Conservation (phyloP, 2,329 filamentous ascomycete species). For the Aspergillus arachidicola region DNA sequence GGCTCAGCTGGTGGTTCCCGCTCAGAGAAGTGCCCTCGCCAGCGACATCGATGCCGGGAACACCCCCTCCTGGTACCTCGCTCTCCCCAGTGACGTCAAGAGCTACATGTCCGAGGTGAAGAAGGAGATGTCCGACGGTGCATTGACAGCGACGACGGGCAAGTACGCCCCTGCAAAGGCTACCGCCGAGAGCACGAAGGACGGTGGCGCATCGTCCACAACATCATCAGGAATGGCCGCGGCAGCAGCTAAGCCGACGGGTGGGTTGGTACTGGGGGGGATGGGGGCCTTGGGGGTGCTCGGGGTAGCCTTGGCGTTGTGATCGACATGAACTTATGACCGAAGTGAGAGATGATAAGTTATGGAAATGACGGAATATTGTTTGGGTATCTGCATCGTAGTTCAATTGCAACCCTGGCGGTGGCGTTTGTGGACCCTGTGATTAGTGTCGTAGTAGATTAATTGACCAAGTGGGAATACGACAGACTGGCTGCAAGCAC, state of each 20-base stretch:
- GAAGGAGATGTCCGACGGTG: conserved; percentile 30
- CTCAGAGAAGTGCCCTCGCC: conserved; percentile 32
- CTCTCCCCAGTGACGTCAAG: conserved; percentile 34
- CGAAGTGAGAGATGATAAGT: not conserved
- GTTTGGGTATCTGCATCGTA: not conserved
- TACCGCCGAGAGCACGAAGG: conserved; percentile 11
- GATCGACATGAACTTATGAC: conserved; percentile 7
- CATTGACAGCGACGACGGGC: conserved; percentile 26
- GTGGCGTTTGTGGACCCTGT: not conserved
- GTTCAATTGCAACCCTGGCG: not conserved
- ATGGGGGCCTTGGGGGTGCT: conserved; percentile 27
- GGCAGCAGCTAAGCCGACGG: conserved; percentile 21
- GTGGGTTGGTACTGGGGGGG: conserved; percentile 17
- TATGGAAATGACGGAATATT: not conserved
- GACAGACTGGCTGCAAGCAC: not conserved
- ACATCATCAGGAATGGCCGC: conserved; percentile 20
- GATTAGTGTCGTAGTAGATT: not conserved
- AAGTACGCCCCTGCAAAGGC: conserved; percentile 15
- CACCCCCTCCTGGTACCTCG: conserved; percentile 36
- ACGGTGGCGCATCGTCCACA: conserved; percentile 9
- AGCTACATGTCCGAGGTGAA: conserved; percentile 35
- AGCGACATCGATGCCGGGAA: conserved; percentile 34
- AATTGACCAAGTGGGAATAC: not conserved
- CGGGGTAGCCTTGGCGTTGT: conserved; percentile 27
- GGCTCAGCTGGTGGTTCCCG: conserved; percentile 31